These are phyloP conservation scores for Sporothrix sp. DNA, from an alignment of 2,329 filamentous ascomycete species.

Conservation along the genomic window DNA sequence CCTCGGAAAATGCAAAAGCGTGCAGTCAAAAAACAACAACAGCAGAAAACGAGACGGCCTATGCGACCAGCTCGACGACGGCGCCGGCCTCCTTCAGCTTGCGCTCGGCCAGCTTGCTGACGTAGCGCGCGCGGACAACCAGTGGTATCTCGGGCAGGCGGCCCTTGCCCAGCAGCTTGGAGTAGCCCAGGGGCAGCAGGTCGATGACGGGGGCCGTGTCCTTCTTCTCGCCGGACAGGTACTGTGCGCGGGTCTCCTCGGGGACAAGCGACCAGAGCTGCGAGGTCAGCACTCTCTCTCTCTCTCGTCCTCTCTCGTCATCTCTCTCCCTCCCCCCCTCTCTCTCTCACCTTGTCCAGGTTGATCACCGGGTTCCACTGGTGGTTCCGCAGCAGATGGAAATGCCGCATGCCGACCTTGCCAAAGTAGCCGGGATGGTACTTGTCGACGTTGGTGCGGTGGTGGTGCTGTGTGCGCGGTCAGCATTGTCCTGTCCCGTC, in stretches of 20 bases:
- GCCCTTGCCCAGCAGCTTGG: slow-evolving; percentile 98
- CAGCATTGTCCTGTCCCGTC: no score
- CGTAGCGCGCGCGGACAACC: slow-evolving; percentile 89
- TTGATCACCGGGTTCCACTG: slow-evolving; percentile 99
- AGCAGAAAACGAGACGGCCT: slow-evolving; percentile 27
- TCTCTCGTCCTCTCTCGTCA: no score
- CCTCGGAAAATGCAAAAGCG: no score
- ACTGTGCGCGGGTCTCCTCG: slow-evolving; percentile 83
- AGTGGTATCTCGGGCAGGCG: slow-evolving; percentile 86
- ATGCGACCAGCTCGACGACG: slow-evolving; percentile 91
- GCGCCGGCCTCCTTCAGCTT: slow-evolving; percentile 99
- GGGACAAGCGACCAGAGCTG: slow-evolving; percentile 95
- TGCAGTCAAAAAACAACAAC: no score
- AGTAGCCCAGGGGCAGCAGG: slow-evolving; percentile 93
- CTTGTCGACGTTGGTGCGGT: slow-evolving; percentile 75
- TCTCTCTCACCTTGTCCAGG: slow-evolving; percentile 74
- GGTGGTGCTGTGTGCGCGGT: slow-evolving; percentile 74
- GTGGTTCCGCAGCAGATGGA: slow-evolving; percentile 92
- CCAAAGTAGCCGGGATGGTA: slow-evolving; percentile 99
- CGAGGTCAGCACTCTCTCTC: background rate
- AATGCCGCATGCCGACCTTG: slow-evolving; percentile 92
- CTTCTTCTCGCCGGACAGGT: slow-evolving; percentile 67
- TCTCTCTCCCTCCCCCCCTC: background rate
- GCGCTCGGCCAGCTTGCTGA: slow-evolving; percentile 92
- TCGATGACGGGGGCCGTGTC: slow-evolving; percentile 97